Percentiles rank a stretch among this genome's conserved stretches.
phyloP scores from a whole-genome alignment of 192 early-diverging fungal species.

The Backusella macrospora region DNA sequence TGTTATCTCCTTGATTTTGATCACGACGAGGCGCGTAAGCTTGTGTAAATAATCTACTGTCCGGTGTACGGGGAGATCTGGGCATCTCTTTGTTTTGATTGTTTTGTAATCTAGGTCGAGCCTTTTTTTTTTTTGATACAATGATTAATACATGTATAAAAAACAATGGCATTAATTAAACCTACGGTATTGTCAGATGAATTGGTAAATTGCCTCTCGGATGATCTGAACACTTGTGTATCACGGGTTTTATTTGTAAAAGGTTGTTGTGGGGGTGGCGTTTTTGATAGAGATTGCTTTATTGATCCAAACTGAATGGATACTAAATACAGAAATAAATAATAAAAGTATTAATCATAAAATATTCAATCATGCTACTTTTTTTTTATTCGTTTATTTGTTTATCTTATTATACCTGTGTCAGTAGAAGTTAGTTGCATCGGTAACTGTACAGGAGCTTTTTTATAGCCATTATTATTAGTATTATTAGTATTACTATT shows the following conservation, averaged over 20 bases:
- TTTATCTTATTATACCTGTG: slow-evolving; percentile 13
- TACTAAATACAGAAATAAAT: not conserved
- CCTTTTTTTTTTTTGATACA: not conserved
- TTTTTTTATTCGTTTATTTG: not conserved
- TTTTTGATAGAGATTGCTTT: slow-evolving; percentile 31
- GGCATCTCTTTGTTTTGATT: slow-evolving; percentile 31
- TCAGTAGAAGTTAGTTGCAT: slow-evolving; percentile 29
- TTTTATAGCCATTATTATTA: slow-evolving; percentile 10
- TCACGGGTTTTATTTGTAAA: slow-evolving; percentile 28
- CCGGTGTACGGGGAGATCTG: slow-evolving; percentile 37
- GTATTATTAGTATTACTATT: slow-evolving; percentile 14
- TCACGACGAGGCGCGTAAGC: slow-evolving; percentile 27
- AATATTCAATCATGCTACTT: not conserved
- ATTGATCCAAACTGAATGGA: slow-evolving; percentile 32
- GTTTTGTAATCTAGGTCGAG: not conserved
- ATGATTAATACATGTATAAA: not conserved
- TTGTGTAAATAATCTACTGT: slow-evolving; percentile 39
- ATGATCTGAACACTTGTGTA: not conserved
- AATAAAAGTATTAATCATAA: not conserved
- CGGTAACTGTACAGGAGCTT: slow-evolving; percentile 16
- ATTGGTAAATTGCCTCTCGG: slow-evolving; percentile 8
- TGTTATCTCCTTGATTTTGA: slow-evolving; percentile 18
- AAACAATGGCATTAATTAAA: not conserved
- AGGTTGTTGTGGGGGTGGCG: not conserved
- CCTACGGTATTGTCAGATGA: slow-evolving; percentile 20